phyloP scores from a whole-genome alignment of 768 basidiomycete species.

The Russula earlei region DNA sequence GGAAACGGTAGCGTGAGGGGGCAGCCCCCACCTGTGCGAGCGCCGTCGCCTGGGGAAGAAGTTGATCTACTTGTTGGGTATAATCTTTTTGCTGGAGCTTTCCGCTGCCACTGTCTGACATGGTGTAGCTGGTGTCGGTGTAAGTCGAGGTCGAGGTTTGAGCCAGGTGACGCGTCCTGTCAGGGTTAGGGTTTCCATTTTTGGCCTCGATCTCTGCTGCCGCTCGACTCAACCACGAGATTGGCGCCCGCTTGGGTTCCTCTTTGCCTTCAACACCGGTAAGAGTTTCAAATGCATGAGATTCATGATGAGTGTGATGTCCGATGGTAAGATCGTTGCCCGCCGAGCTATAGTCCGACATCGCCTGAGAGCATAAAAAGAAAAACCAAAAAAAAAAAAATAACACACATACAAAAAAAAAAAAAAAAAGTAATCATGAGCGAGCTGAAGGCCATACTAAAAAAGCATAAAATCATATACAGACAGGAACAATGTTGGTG shows the following conservation, averaged over 20 bases:
- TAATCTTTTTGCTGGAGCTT: constrained; percentile 82
- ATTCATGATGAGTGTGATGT: constrained; percentile 30
- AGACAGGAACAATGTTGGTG: constrained; percentile 36
- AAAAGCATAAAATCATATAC: constrained; percentile 37
- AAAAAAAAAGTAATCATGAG: constrained; percentile 14
- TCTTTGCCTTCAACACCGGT: too few species aligned
- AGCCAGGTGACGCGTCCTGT: constrained; percentile 29
- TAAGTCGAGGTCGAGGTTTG: background rate
- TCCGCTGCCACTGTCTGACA: constrained; percentile 51
- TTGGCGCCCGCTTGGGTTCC: background rate
- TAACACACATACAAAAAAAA: background rate
- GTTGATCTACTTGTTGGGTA: constrained; percentile 68
- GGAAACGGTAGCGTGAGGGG: background rate
- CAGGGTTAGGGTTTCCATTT: constrained; percentile 19
- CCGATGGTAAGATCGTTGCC: constrained; percentile 15
- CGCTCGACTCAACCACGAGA: background rate
- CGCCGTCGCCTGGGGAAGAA: constrained; percentile 58
- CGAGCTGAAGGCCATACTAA: constrained; percentile 14
- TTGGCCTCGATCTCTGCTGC: constrained; percentile 8
- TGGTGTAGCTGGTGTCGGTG: constrained; percentile 32
- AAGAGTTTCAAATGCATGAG: constrained; percentile 24
- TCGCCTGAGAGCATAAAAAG: background rate
- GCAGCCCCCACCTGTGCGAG: constrained; percentile 55
- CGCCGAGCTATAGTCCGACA: constrained; percentile 8
- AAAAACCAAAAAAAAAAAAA: background rate